Conservation (phyloP, 176 grass and related monocot species). For the Carex scoparia region DNA sequence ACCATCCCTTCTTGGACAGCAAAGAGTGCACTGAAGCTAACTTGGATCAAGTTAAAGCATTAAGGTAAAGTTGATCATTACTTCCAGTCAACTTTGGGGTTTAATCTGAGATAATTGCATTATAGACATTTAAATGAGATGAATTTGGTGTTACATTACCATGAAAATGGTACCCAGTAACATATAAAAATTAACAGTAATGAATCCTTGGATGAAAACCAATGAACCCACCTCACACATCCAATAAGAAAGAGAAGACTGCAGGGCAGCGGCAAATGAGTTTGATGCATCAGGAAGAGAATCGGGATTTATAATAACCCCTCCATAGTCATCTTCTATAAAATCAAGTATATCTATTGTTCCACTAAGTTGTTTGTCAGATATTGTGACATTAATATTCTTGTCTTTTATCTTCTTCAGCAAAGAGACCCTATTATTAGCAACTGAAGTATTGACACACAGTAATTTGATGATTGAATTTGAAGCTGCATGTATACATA, state of each 20-base stretch:
- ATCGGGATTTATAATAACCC: slow-evolving; percentile 40
- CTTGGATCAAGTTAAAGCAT: not conserved
- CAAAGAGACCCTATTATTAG: not conserved
- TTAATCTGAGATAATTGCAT: not conserved
- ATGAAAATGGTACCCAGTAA: not conserved
- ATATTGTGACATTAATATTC: slow-evolving; percentile 28
- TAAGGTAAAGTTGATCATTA: not conserved
- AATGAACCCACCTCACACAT: slow-evolving; percentile 33
- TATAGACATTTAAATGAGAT: not conserved
- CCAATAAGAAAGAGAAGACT: slow-evolving; percentile 50
- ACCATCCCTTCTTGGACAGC: not conserved
- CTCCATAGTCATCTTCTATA: slow-evolving; percentile 63
- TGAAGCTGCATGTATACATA: slow-evolving; percentile 21
- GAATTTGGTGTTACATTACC: not conserved
- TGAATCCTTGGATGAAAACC: not conserved
- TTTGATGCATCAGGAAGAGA: slow-evolving; percentile 41
- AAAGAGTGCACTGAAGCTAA: not conserved
- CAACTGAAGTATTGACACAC: slow-evolving; percentile 29
- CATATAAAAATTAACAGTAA: not conserved
- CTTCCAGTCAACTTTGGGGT: not conserved
- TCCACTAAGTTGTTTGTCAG: slow-evolving; percentile 26
- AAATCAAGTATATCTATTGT: slow-evolving; percentile 44
- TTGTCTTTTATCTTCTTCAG: slow-evolving; percentile 18
- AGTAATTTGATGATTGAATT: slow-evolving; percentile 23
- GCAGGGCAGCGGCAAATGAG: slow-evolving; percentile 48